These are phyloP conservation scores for Breviolum minutum DNA, from an alignment of 73 alveolate genomes.

Conservation along the genomic window DNA sequence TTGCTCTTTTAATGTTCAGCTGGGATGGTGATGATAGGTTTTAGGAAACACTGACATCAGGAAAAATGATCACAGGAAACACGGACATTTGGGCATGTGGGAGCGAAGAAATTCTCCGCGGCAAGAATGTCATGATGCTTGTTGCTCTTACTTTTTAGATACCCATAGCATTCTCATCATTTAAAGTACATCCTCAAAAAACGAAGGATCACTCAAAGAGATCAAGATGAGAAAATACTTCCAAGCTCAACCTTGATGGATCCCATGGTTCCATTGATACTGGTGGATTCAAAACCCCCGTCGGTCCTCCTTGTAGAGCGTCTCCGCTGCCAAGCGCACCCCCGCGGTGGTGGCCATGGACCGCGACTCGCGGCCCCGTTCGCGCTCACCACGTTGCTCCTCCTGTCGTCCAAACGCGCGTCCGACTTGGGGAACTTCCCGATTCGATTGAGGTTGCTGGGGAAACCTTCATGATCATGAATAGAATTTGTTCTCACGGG, in stretches of 20 bases:
- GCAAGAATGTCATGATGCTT: too few species aligned
- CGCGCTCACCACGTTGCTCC: conserved; percentile 61
- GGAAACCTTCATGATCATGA: too few species aligned
- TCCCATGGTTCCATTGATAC: background rate
- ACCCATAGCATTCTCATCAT: too few species aligned
- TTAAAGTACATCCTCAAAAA: too few species aligned
- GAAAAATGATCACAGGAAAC: background rate
- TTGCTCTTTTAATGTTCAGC: too few species aligned
- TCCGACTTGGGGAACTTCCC: too few species aligned
- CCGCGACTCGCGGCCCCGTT: conserved; percentile 83
- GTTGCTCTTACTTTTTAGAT: too few species aligned
- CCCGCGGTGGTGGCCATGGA: conserved; percentile 69
- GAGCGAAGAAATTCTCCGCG: too few species aligned
- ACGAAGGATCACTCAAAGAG: too few species aligned
- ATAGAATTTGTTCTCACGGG: too few species aligned
- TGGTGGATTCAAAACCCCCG: background rate
- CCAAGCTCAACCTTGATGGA: background rate
- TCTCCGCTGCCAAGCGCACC: conserved; percentile 90
- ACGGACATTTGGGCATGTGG: background rate
- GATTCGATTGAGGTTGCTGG: too few species aligned
- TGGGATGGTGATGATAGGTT: background rate
- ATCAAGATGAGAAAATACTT: background rate
- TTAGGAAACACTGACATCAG: background rate
- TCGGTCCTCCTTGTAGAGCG: conserved; percentile 79
- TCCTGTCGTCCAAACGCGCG: background rate